Base-by-base conservation (phyloP, 192 early-diverging fungal species). In the Piromyces sp. region DNA sequence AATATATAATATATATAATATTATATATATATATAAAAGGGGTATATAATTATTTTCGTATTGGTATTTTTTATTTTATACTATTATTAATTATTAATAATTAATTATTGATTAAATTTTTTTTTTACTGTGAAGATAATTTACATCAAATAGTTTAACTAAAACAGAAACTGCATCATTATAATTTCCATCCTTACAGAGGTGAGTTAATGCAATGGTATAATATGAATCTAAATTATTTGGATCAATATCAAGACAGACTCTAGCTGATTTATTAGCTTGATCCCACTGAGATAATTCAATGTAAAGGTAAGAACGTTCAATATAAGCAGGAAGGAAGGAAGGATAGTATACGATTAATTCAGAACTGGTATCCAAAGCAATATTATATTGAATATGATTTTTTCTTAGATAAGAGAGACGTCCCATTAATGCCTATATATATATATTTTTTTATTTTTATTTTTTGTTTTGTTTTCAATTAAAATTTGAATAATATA, bases 321-420 rank as follows among this genome's bases (percentile, higher is more conserved):
- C 89, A 30, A 91, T 86, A 82, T 86, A 86, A 0, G 90, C 90
- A 2, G 90, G 90, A 11, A 88, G 38, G 79, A 89, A 91, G 15
- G 30, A 42, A 22, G 87, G 81, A 79, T 88, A 84, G 40, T 86
- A 85, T 29, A 86, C 88, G 22, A 88, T 86, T 33, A 91, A 83
- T 38, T 86, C 87, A 19, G 86, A 85, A 79, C 84, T 86, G 29
- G 88, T 84, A 80, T 91, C 90, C 5, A 91, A 68, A 3, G 88
- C 87, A 26, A 84, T 79, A 15, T 85, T 80, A 14, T 84, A 80
- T 68, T 91, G 84, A 13, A 84, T 84, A 29, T 83, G 79, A 31
- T 83, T 81, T 82, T 80, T 81, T 42, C 87, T 82, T 22, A 89
- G 81, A 30, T 79, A 85, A 26, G 83, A 79, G 17, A 88, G 40